Evolutionary conservation across 192 early-diverging fungal species (phyloP).

Genomic region (Mortierella alpina): DNA sequence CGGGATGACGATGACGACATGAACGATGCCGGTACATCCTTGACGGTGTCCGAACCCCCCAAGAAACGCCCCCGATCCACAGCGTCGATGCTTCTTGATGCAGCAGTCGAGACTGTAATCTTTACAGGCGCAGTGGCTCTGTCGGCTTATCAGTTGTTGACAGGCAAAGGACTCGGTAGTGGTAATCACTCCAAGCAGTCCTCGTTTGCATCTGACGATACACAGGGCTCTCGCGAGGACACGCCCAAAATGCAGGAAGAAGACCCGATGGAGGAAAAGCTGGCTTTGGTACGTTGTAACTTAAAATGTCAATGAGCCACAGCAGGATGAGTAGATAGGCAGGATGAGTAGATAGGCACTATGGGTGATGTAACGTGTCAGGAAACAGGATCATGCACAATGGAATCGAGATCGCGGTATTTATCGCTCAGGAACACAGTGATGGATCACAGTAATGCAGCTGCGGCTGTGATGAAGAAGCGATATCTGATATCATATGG

Average conservation of each 20-base stretch:
- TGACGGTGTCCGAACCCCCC: constrained; percentile 30
- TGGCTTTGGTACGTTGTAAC: constrained; percentile 21
- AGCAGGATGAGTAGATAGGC: too few species aligned
- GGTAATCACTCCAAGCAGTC: constrained; percentile 13
- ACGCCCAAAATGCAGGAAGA: constrained; percentile 17
- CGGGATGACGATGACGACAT: constrained; percentile 15
- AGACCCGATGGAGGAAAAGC: constrained; percentile 39
- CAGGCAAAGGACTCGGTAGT: constrained; percentile 21
- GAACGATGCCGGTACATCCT: not conserved
- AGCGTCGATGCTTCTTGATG: constrained; percentile 39
- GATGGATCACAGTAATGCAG: too few species aligned
- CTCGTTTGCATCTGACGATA: constrained; percentile 7
- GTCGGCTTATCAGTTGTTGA: constrained; percentile 47
- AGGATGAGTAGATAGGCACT: too few species aligned
- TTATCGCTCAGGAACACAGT: too few species aligned
- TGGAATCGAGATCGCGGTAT: too few species aligned
- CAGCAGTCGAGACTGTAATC: constrained; percentile 52
- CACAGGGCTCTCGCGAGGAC: not conserved
- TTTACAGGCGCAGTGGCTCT: constrained; percentile 54
- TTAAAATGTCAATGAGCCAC: not conserved
- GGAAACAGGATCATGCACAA: too few species aligned
- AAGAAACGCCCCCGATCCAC: constrained; percentile 41
- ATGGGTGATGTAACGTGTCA: too few species aligned
- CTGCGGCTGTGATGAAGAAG: too few species aligned
- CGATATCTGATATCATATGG: too few species aligned